Evolutionary conservation across 2,329 filamentous ascomycete species (phyloP), one percentile per base, ranked within the genome.

Genomic region (Sclerotinia subarctica): DNA sequence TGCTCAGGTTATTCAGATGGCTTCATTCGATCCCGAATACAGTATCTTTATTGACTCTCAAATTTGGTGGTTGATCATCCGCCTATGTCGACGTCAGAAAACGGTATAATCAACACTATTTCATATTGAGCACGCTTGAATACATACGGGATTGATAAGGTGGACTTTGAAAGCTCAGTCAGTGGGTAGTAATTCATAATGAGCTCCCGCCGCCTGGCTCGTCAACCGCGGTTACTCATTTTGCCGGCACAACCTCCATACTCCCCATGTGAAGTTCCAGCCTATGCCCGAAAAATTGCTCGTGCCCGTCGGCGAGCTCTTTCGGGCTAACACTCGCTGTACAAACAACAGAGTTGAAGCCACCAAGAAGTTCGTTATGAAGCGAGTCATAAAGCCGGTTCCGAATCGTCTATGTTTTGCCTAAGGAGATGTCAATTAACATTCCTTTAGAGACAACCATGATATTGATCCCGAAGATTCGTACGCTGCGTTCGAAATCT

Each of bases 301-400:
- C 2, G 85, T 87, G 0, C 85, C 86, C 0, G 86, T 89, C 73
- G 85, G 84, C 64, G 84, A 87, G 73, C 84, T 81, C 64, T 89
- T 86, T 76, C 79, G 80, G 24, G 81, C 79, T 35, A 90, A 89
- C 72, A 81, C 84, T 0, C 78, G 80, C 0, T 80, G 82, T 13
- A 86, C 84, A 0, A 88, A 88, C 77, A 89, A 89, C 72, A 82
- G 89, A 32, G 82, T 89, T 70, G 87, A 89, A 76, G 85, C 86
- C 35, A 86, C 86, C 0, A 86, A 82, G 73, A 88, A 88, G 70
- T 78, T 89, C 0, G 85, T 85, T 17, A 84, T 89, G 8, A 82
- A 82, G 71, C 89, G 89, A 73, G 84, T 89, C 72, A 81, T 89
- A 73, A 82, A 59, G 87, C 87, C 1, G 84, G 81, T 68, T 84